Evolutionary conservation across 2,329 filamentous ascomycete genomes (phyloP).

Genomic region (Penicillium sp.): DNA sequence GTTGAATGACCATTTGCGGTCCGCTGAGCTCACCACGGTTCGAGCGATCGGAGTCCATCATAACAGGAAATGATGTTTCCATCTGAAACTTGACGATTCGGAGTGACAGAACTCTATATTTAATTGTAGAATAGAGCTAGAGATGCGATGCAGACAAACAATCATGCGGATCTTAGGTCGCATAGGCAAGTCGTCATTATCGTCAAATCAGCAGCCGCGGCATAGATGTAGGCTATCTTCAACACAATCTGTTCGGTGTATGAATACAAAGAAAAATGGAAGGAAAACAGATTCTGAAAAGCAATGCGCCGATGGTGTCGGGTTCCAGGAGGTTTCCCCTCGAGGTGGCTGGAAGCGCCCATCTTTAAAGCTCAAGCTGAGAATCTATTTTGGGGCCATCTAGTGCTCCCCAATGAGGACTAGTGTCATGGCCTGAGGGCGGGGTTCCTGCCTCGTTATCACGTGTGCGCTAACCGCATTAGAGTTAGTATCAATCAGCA

Average conservation of each 20-base stretch:
- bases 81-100: conserved; percentile 19
- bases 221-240: conserved; percentile 3
- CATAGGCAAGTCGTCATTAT: conserved; percentile 9
- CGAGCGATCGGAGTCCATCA: conserved; percentile 28
- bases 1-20: conserved; percentile 37
- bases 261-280: not conserved
- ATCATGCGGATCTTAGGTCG: conserved; percentile 12
- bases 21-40: conserved; percentile 28
- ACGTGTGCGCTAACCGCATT: conserved; percentile 5
- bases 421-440: conserved; percentile 30
- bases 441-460: conserved; percentile 27
- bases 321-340: conserved; percentile 23
- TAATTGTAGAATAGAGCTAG: conserved; percentile 3
- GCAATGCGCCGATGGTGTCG: conserved; percentile 1
- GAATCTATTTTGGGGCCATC: conserved; percentile 37
- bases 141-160: conserved; percentile 6
- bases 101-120: not conserved
- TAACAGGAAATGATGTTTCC: conserved; percentile 35
- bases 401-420: conserved; percentile 23
- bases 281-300: not conserved
- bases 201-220: conserved; percentile 3
- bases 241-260: not conserved
- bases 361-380: conserved; percentile 27
- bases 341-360: conserved; percentile 28
- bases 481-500: not conserved